Base-by-base conservation (phyloP, 208 protist genomes). In the Crithidia brevicula region DNA sequence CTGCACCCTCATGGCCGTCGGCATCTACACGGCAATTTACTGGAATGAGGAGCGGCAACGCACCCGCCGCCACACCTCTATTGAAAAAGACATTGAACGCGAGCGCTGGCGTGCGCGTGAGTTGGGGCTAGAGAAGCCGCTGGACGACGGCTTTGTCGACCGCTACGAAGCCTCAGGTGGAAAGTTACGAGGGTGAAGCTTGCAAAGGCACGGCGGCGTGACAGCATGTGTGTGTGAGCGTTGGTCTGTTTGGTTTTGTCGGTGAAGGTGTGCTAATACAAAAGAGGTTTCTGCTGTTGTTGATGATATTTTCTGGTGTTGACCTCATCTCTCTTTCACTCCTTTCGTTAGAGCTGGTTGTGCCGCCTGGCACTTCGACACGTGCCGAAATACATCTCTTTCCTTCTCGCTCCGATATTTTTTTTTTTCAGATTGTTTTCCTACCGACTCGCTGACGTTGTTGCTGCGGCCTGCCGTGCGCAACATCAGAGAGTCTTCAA, bases 81-180 rank as follows among this genome's bases (percentile, higher is more conserved):
- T 93, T 51, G 79, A 85, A 42, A 93, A 93, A 59, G 87, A 93
- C 46, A 93, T 93, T 69, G 84, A 88, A 56, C 79, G 87, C 3
- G 87, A 93, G 72, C 77, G 77, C n/a, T 93, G 87, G 85, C 79
- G 87, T 18, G 87, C 87, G 45, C 60, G 72, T 62, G 74, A 88
- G 73, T 64, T 93, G n/a, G 87, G 87, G 18, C 56, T 89, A 10
- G 63, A 23, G 18, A 57, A 64, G 50, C 83, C 83, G 4, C 56
- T 18, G 6, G 87, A 93, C 60, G 87, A 93, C 59, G 87, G 87
- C 36, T 93, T 93, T 51, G 82, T 82, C 6, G 71, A 84, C 0
- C 49, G 62, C 20, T 93, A 93, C 57, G 49, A 52, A 76, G 25
- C 46, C 68, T 38, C 54, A 72, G 18, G 31, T 56, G 36, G 38